Evolutionary conservation across 306 rosid genomes (phyloP).

Genomic region (Dalbergia cultrata): DNA sequence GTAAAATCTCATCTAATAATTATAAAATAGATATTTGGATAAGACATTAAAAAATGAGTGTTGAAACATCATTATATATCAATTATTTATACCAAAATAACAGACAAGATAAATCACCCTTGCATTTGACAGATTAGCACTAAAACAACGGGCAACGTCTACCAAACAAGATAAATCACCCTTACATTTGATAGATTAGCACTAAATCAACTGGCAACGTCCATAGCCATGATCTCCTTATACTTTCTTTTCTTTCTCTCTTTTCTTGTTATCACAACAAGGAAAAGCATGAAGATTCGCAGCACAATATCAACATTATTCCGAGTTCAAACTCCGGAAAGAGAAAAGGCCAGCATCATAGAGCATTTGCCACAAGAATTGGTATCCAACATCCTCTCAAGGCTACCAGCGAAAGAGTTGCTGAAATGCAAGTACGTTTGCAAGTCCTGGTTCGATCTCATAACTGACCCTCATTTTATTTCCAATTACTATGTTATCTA

Average conservation of each 20-base stretch:
- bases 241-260: background rate
- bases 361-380: conserved; percentile 43
- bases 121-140: background rate
- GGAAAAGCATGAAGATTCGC: background rate
- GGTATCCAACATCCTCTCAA: conserved; percentile 42
- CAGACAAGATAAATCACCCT: background rate
- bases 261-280: background rate
- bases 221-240: background rate
- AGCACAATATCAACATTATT: background rate
- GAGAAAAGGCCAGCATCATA: background rate
- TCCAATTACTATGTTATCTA: conserved; percentile 6
- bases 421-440: conserved; percentile 29
- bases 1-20: no score
- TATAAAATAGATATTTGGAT: no score
- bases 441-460: conserved; percentile 46
- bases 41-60: no score
- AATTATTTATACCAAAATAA: background rate
- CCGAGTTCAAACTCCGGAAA: background rate
- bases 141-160: background rate
- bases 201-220: background rate
- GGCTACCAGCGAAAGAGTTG: conserved; percentile 35
- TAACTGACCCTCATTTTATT: conserved; percentile 36
- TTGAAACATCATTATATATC: no score
- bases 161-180: background rate
- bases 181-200: background rate